Evolutionary conservation across 192 early-diverging fungal genomes (phyloP).

Genomic region (Powellomyces hirtus): DNA sequence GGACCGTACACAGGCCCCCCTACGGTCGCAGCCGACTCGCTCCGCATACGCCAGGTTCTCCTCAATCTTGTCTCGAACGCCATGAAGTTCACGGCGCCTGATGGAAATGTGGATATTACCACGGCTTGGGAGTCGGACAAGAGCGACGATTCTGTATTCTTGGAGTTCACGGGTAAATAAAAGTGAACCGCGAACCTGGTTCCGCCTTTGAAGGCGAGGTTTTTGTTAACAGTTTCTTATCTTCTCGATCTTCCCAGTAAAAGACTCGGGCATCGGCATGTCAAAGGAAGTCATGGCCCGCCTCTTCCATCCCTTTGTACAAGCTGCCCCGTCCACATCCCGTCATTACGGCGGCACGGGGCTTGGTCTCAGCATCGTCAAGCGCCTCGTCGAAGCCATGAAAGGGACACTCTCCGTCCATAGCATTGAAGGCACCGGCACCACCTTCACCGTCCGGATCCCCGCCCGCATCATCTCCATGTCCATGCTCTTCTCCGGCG

Average conservation of each 20-base stretch:
- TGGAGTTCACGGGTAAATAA: background rate
- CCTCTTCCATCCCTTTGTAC: conserved; percentile 82
- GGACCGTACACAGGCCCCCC: conserved; percentile 3
- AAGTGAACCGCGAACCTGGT: background rate
- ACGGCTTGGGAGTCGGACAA: too few relatives aligned
- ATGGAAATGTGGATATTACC: background rate
- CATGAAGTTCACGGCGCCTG: conserved; percentile 21
- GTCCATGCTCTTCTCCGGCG: too few relatives aligned
- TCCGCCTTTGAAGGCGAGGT: too few relatives aligned
- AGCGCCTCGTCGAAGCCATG: conserved; percentile 52
- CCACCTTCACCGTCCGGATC: conserved; percentile 16
- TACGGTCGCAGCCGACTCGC: conserved; percentile 8
- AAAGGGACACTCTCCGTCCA: conserved; percentile 8
- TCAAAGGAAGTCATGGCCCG: background rate
- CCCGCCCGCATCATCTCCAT: background rate
- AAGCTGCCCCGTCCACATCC: conserved; percentile 56
- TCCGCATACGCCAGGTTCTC: conserved; percentile 19
- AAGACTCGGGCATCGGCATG: conserved; percentile 31
- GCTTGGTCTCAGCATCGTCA: conserved; percentile 81
- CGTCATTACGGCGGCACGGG: conserved; percentile 82
- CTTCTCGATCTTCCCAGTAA: background rate
- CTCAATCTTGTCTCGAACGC: conserved; percentile 24
- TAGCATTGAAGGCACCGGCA: conserved; percentile 5
- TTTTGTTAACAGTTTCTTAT: background rate
- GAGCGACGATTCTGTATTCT: background rate